Percentiles rank a stretch among this genome's conserved stretches.
These are phyloP conservation scores for Calonectria pseudoturangicola DNA, from an alignment of 2,329 filamentous ascomycete genomes.

Conservation along the genomic window DNA sequence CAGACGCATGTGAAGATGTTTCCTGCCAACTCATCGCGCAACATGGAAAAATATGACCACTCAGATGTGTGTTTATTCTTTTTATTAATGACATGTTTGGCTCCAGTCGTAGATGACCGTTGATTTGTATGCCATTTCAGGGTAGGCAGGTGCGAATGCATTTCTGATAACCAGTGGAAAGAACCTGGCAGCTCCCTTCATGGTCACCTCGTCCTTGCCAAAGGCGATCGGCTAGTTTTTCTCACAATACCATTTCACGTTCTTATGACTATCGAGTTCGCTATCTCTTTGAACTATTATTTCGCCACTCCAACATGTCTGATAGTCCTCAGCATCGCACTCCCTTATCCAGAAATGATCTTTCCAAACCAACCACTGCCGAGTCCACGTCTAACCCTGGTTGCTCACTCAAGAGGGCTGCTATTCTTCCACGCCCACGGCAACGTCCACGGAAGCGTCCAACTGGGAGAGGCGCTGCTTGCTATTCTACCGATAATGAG, in stretches of 20 bases:
- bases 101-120: not conserved
- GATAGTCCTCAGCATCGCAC: slow-evolving; percentile 44
- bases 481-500: slow-evolving; percentile 29
- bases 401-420: slow-evolving; percentile 33
- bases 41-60: too few species aligned
- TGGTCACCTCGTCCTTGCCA: not conserved
- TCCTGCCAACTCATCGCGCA: too few species aligned
- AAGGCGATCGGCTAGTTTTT: not conserved
- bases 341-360: slow-evolving; percentile 29
- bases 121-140: not conserved
- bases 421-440: slow-evolving; percentile 27
- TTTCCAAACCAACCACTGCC: slow-evolving; percentile 31
- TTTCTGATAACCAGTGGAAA: not conserved
- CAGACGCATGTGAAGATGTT: too few species aligned
- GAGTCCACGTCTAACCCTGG: slow-evolving; percentile 14
- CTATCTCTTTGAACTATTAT: slow-evolving; percentile 16
- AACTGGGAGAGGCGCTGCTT: not conserved
- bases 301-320: slow-evolving; percentile 43
- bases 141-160: not conserved
- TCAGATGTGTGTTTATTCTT: too few species aligned
- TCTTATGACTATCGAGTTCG: slow-evolving; percentile 21
- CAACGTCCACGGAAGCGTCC: slow-evolving; percentile 20
- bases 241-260: not conserved
- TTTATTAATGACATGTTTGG: too few species aligned
- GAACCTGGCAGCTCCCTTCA: not conserved